A percentile compares a stretch with the other conserved stretches of the same genome.
Evolutionary conservation across 140 eudicot species (phyloP).

Genomic region (Bidens hawaiensis): DNA sequence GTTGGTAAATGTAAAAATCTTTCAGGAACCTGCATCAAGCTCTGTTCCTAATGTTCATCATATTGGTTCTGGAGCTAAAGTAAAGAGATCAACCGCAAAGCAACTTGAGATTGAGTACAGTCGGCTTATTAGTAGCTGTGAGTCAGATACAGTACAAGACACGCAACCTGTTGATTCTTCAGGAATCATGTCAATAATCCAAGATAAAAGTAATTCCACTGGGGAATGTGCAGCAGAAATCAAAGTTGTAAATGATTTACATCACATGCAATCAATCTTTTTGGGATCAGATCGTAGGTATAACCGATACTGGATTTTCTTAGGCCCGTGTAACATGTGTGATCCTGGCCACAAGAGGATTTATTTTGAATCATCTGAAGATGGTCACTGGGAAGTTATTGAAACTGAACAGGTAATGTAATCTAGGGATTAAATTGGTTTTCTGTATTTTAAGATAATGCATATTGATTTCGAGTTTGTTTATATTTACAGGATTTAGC

Average conservation of each 20-base stretch:
- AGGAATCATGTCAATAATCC: conserved; percentile 32
- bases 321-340: conserved; percentile 74
- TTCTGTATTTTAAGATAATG: neutral
- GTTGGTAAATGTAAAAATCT: conserved; percentile 11
- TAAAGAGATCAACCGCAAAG: conserved; percentile 58
- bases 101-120: conserved; percentile 26
- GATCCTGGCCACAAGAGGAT: conserved; percentile 91
- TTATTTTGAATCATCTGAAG: conserved; percentile 93
- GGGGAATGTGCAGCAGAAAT: conserved; percentile 24
- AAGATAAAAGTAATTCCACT: conserved; percentile 12
- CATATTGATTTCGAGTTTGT: conserved; percentile 3
- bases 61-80: conserved; percentile 82
- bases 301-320: conserved; percentile 89
- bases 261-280: conserved; percentile 86
- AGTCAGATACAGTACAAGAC: conserved; percentile 30
- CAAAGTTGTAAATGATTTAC: conserved; percentile 44
- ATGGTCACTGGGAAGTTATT: conserved; percentile 93
- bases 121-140: conserved; percentile 23
- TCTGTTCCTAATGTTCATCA: conserved; percentile 40
- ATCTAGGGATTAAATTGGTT: neutral
- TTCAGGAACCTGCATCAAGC: conserved; percentile 53
- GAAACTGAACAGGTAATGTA: conserved; percentile 88
- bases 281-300: conserved; percentile 95
- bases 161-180: conserved; percentile 67
- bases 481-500: conserved; percentile 53